phyloP scores from a whole-genome alignment of 2,329 filamentous ascomycete genomes.

The Fusarium siculi region DNA sequence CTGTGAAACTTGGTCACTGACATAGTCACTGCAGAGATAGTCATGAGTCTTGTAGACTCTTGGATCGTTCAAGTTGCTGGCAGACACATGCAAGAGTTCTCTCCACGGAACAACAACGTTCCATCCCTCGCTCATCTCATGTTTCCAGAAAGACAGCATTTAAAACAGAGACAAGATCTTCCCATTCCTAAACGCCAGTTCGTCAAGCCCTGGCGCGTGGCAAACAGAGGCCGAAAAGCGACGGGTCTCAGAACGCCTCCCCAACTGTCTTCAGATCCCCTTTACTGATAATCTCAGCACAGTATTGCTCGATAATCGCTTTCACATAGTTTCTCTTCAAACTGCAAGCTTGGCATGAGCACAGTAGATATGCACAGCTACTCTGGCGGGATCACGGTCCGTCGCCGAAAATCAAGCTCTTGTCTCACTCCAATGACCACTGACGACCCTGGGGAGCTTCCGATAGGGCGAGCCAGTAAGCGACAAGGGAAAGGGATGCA shows the following conservation, averaged over 20 bases:
- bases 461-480: conserved; percentile 25
- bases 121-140: conserved; percentile 11
- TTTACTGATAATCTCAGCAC: not conserved
- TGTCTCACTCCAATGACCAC: conserved; percentile 26
- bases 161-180: conserved; percentile 29
- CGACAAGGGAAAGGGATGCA: conserved; percentile 18
- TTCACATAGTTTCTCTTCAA: conserved; percentile 6
- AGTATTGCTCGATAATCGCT: conserved; percentile 3
- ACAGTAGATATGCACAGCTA: not conserved
- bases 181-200: conserved; percentile 27
- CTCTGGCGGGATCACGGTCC: conserved; percentile 2
- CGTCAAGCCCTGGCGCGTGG: conserved; percentile 23
- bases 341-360: conserved; percentile 11
- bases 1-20: not conserved
- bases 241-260: conserved; percentile 8
- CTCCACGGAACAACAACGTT: conserved; percentile 19
- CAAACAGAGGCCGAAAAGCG: conserved; percentile 28
- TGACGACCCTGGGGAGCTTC: conserved; percentile 11
- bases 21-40: conserved; percentile 9
- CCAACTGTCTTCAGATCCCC: not conserved
- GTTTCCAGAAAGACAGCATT: conserved; percentile 31
- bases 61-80: not conserved
- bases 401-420: conserved; percentile 1
- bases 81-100: not conserved
- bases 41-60: not conserved